These are phyloP conservation scores for Lipomyces oligophaga DNA, from an alignment of 805 yeast species.

Conservation along the genomic window DNA sequence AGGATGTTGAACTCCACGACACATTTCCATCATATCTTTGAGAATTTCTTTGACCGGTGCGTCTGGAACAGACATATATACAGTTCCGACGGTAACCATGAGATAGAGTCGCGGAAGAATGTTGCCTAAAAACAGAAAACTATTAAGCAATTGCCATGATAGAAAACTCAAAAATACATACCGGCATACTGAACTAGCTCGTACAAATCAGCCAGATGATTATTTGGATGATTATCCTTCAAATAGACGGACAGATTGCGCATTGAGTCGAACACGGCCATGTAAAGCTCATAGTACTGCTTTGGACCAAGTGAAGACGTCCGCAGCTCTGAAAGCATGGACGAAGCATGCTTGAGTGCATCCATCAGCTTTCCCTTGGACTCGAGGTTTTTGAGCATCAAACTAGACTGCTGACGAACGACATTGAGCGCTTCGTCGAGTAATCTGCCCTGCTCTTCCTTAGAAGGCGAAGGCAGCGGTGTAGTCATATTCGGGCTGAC, in stretches of 20 bases:
- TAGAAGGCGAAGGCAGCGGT: constrained; percentile 27
- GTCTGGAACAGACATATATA: constrained; percentile 70
- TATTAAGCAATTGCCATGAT: background rate
- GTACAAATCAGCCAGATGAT: constrained; percentile 81
- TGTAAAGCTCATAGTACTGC: constrained; percentile 86
- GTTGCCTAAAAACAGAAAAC: constrained; percentile 46
- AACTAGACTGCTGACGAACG: constrained; percentile 65
- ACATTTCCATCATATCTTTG: constrained; percentile 97
- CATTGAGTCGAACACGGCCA: constrained; percentile 73
- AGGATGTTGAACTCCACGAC: constrained; percentile 95
- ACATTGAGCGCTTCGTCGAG: constrained; percentile 47
- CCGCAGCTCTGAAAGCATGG: constrained; percentile 75
- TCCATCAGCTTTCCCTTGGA: constrained; percentile 70
- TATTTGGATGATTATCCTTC: constrained; percentile 60
- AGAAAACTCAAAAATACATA: constrained; percentile 5
- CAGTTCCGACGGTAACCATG: constrained; percentile 93
- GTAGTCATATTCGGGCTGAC: constrained; percentile 19
- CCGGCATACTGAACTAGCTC: constrained; percentile 91
- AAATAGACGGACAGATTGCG: constrained; percentile 62
- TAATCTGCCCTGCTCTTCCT: constrained; percentile 30
- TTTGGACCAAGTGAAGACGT: constrained; percentile 76
- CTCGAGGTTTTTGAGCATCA: constrained; percentile 74
- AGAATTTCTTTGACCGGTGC: constrained; percentile 81
- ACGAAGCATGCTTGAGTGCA: constrained; percentile 82
- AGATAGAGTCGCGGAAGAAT: constrained; percentile 86